Base-by-base conservation (phyloP, 2,329 filamentous ascomycete species). In the Curvularia lunata region DNA sequence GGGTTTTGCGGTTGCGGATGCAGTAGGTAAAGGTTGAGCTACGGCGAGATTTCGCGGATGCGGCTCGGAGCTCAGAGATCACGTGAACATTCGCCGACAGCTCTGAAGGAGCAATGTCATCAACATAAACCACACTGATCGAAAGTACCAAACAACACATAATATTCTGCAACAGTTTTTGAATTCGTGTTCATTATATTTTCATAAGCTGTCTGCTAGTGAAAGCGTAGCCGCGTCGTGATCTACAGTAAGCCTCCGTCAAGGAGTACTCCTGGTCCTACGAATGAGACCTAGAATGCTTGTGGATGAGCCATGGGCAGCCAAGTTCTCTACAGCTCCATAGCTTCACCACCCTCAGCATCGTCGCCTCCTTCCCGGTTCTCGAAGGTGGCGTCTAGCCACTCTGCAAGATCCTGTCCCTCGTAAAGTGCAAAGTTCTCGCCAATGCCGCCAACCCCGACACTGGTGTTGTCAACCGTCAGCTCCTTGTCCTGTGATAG, bases 401-500 rank as follows among this genome's bases (percentile, higher is more conserved):
- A 93, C 64, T 88, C 87, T 76, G 89, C 88, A 61, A 97, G 88
- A 64, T 95, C 91, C 75, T 92, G 88, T 13, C 92, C 93, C 76
- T 99, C 95, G 72, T 91, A 95, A 65, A 97, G 83, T 83, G 91
- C 91, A 81, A 98, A 98, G 63, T 86, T 86, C 83, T 98, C 91
- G 48, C 85, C 81, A 48, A 86, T 68, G 9, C 93, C 93, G 21
- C 93, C 91, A 60, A 97, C 84, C 37, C 91, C 93, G 52, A 99
- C 86, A 68, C 92, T 97, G 53, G 93, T 97, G 82, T 99, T 99
- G 78, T 98, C 95, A 40, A 97, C 87, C 54, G 94, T 98, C 77
- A 99, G 82, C 84, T 98, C 93, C 83, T 96, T 96, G 80, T 99
- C 95, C 85, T 98, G 94, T 56, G 91, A 90, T 77, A 99, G 82